Base-by-base conservation (phyloP, 495 filamentous ascomycete genomes). In the Daldinia caldariorum region DNA sequence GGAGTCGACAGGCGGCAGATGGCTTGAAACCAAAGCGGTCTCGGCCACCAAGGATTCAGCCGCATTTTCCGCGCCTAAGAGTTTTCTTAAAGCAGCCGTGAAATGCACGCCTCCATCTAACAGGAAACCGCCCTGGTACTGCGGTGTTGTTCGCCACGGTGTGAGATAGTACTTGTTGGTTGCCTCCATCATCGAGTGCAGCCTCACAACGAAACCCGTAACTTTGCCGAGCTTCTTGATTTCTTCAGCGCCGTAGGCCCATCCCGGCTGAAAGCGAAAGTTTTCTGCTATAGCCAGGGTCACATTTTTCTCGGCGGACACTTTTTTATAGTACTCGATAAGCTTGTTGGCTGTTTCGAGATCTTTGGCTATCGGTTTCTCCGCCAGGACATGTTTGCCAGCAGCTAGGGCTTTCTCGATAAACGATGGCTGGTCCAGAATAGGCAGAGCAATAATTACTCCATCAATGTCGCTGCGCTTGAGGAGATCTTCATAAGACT, bases 341-440 rank as follows among this genome's bases (percentile, higher is more conserved):
- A 95, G 83, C 32, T 88, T 82, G 39, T 82, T 80, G 8, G 89
- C 92, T 0, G 86, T 81, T 2, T 82, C 80, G 18, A 92, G 70
- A 74, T 92, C 87, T 70, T 85, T 84, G 0, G 91, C 91, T 41
- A 94, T 86, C 16, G 92, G 92, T 76, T 95, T 96, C 78, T 96
- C 92, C n/a, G 83, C 89, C 0, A 94, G 78, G 6, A 94, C 92
- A 77, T 93, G 91, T 69, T 95, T 95, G 22, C 90, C 88, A 1
- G 91, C 90, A 0, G 78, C 69, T 0, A 95, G 82, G 4, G 91
- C 87, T 35, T 81, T 79, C 70, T 86, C 80, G 76, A 90, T 88
- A 69, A 83, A 86, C 37, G 78, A 72, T 0, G 88, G 85, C 72
- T 91, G 89, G 34, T 77, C 76, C 14, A 79, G 66, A 73, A 91